Percentiles rank a stretch among this genome's conserved stretches.
Conservation (phyloP, 148 eudicot genomes). For the Polygonum maritimum region DNA sequence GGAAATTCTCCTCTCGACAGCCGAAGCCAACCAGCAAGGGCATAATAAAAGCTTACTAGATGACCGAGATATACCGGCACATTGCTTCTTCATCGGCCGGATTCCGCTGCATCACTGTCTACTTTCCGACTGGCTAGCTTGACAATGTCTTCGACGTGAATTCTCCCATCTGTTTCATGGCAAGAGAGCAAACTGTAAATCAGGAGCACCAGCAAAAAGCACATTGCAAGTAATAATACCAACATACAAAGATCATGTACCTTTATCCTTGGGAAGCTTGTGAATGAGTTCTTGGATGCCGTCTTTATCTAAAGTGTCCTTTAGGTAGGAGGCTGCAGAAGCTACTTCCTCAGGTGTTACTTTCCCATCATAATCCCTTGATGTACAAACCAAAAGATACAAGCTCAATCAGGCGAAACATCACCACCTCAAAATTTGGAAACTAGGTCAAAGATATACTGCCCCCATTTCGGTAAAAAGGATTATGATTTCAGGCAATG, state of each 20-base stretch:
- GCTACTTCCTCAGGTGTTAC: conserved; percentile 54
- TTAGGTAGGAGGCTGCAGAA: conserved; percentile 44
- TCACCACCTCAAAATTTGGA: background rate
- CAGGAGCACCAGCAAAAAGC: background rate
- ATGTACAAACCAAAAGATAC: background rate
- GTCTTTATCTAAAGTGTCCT: conserved; percentile 46
- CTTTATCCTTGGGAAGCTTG: conserved; percentile 53
- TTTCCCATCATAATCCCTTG: conserved; percentile 50
- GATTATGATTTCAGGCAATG: too few species aligned
- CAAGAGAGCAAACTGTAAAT: background rate
- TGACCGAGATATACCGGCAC: background rate
- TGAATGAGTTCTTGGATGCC: conserved; percentile 44
- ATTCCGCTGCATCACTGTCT: conserved; percentile 24
- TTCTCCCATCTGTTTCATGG: conserved; percentile 26
- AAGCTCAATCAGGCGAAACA: background rate
- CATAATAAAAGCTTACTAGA: background rate
- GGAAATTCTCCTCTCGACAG: background rate
- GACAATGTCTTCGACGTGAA: conserved; percentile 42
- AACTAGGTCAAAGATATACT: background rate
- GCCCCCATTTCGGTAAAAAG: background rate
- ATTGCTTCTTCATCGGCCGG: conserved; percentile 13
- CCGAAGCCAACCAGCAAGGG: background rate
- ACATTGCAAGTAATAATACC: background rate
- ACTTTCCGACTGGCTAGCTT: conserved; percentile 30
- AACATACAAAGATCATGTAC: conserved; percentile 13